Conservation (phyloP, 306 rosid species). For the Casuarina equisetifolia region DNA sequence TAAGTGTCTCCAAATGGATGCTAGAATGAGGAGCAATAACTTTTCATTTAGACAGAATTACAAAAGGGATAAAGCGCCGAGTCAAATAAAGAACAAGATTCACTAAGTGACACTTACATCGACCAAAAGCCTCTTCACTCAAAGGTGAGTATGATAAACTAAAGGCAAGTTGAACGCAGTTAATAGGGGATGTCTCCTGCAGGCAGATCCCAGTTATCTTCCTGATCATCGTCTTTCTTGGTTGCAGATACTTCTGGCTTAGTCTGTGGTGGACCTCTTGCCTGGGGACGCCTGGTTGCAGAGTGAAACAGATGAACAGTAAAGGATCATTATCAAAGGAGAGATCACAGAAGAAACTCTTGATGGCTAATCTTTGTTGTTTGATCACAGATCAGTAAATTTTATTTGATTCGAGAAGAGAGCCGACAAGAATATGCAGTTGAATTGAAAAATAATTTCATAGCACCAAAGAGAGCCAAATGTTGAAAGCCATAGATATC, state of each 20-base stretch:
- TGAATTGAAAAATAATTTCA: background rate
- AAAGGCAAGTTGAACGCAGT: constrained; percentile 20
- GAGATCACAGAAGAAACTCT: background rate
- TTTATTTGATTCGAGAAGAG: background rate
- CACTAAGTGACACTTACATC: constrained; percentile 36
- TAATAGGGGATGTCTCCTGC: constrained; percentile 48
- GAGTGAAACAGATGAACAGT: background rate
- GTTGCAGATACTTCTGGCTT: constrained; percentile 31
- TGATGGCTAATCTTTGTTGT: background rate
- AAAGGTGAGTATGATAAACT: constrained; percentile 28
- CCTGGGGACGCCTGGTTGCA: constrained; percentile 37
- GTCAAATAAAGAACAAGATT: constrained; percentile 31
- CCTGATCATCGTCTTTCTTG: constrained; percentile 63
- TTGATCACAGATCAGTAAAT: background rate
- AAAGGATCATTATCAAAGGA: constrained; percentile 2
- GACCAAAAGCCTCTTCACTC: constrained; percentile 38
- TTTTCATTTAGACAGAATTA: constrained; percentile 11
- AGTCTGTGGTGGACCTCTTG: constrained; percentile 23
- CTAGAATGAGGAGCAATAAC: constrained; percentile 23
- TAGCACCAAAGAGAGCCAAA: constrained; percentile 9
- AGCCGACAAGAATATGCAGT: background rate
- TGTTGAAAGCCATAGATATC: background rate
- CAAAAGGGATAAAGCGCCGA: constrained; percentile 25
- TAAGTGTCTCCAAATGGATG: constrained; percentile 20
- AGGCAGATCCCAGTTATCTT: constrained; percentile 84